Evolutionary conservation across 2,329 filamentous ascomycete species (phyloP), one percentile per base, ranked within the genome.

Genomic region (Teratosphaeriaceae sp.): DNA sequence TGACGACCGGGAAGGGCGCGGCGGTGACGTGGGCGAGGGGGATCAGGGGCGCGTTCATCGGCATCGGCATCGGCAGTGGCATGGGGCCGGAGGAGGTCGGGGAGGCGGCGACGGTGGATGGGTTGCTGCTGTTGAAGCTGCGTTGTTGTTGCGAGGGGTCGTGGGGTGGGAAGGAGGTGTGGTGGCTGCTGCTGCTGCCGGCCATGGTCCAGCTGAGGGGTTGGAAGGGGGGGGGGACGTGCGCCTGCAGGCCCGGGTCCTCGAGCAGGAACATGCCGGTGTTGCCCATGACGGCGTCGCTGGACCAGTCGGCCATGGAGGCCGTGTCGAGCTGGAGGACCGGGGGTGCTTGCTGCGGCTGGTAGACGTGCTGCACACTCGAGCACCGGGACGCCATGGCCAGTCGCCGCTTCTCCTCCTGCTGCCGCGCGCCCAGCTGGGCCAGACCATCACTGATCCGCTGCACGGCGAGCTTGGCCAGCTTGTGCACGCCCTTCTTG

Each of bases 221-320:
- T 18, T 51, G 48, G 38, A 60, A 60, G 11, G 54, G 33, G 11
- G 36, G 44, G 9, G 48, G 50, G 6, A 45, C 45, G 35, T 49
- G 51, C 8, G 54, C 50, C 30, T 72, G 69, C 23, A 71, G 52
- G 6, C 68, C 67, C 12, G 63, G 56, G 44, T 72, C 70, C 49
- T 73, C 70, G 21, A 72, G 61, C 1, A 72, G 57, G 29, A 69
- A 57, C 69, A 72, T 72, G 4, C 69, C 67, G 2, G 66, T 69
- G 38, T 66, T 65, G 13, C 67, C 66, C 70, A 72, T 73, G 12
- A 72, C 66, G 1, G 62, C 58, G 35, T 70, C 65, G 16, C 46
- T 48, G 22, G 52, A 52, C 39, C 59, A 53, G 39, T 57, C 43
- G 21, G 27, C 44, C 51, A 52, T 50, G 12, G 52, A 51, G 4